Base-by-base conservation (phyloP, 2,329 filamentous ascomycete genomes). In the Apiospora saccharicola region DNA sequence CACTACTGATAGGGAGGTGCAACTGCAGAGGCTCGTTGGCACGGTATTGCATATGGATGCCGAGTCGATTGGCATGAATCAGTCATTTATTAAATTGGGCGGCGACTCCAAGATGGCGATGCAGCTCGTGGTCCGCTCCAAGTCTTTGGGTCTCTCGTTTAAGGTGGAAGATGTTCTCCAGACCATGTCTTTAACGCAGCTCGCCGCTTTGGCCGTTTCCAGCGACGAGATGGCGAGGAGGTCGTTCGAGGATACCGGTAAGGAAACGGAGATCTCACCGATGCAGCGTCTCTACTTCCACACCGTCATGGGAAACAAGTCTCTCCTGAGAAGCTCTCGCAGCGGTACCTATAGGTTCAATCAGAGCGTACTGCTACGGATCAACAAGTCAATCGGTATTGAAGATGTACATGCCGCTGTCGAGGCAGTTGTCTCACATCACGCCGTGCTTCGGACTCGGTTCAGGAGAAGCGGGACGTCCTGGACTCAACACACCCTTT, bases 271-370 rank as follows among this genome's bases (percentile, higher is more conserved):
- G 13, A 81, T 89, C 13, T 86, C 87, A 0, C 84, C 87, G 3
- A 89, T 89, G 84, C 87, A 89, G 78, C 84, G 86, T 71, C 80
- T 89, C 4, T 87, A 87, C 75, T 88, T 89, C 70, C 81, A 86
- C 73, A 86, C 86, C 0, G 78, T 80, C 1, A 84, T 86, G 77
- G 83, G 83, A 5, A 81, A 80, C 1, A 78, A 82, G 68, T 72
- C 76, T 14, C 78, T 79, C 37, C 75, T 78, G 19, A 76, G 82
- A 37, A 76, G 77, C 49, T 72, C 76, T 0, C 71, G 75, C 4
- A 80, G 82, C 2, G 81, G 82, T 0, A 83, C 80, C 30, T 86
- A 85, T 72, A 83, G 86, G 3, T 88, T 87, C 74, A 88, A 87
- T 72, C 86, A 86, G 74, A 87, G 87, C 73, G 79, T 88, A 8